Percentiles rank a stretch among this genome's conserved stretches.
phyloP scores from a whole-genome alignment of 306 rosid genomes.

The Canavalia gladiata region DNA sequence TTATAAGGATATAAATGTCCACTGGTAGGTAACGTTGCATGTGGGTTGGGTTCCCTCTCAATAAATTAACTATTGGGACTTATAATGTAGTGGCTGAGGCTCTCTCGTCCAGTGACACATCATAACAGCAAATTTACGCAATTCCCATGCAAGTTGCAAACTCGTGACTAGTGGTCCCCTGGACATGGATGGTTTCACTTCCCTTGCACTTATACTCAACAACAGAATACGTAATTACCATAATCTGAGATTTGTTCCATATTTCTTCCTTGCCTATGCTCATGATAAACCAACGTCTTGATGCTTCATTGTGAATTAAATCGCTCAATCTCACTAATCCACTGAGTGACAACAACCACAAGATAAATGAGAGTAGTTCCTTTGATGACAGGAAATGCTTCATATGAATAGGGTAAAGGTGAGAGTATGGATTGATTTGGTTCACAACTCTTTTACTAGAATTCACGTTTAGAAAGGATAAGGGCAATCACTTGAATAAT shows the following conservation, averaged over 20 bases:
- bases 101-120: too few species aligned
- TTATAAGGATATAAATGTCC: too few species aligned
- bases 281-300: constrained; percentile 85
- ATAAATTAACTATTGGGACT: too few species aligned
- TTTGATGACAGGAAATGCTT: constrained; percentile 54
- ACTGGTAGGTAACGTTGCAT: too few species aligned
- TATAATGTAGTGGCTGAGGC: too few species aligned
- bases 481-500: constrained; percentile 95
- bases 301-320: constrained; percentile 82
- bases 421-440: constrained; percentile 47
- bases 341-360: constrained; percentile 88
- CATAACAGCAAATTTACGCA: too few species aligned
- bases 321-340: constrained; percentile 82
- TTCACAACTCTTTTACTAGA: constrained; percentile 47
- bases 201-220: constrained; percentile 82
- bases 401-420: constrained; percentile 59
- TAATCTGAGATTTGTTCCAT: constrained; percentile 57
- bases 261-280: constrained; percentile 72
- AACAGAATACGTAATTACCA: constrained; percentile 84
- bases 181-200: constrained; percentile 28
- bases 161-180: too few species aligned
- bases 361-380: constrained; percentile 92
- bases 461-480: constrained; percentile 81
- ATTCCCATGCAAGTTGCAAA: too few species aligned
- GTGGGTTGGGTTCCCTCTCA: too few species aligned